Percentiles rank a stretch among this genome's conserved stretches.
Conservation (phyloP, 2,329 filamentous ascomycete species). For the Exophiala sideris region DNA sequence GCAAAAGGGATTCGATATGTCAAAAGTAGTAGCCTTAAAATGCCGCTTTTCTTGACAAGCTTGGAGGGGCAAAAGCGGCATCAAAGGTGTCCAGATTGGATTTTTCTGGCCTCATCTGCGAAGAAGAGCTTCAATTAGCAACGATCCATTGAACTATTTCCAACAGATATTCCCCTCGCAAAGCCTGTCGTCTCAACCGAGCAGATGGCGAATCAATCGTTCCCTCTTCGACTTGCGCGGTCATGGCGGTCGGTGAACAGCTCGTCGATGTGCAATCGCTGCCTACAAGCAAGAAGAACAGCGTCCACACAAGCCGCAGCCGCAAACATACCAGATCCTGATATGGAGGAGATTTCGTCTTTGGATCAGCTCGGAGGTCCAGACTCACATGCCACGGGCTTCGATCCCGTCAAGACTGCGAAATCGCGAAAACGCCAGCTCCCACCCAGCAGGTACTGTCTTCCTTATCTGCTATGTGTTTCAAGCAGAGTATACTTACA, state of each 20-base stretch:
- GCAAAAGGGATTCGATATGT: too few relatives aligned
- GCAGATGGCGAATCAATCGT: conserved; percentile 9
- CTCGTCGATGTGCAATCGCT: conserved; percentile 19
- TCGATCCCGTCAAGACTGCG: conserved; percentile 49
- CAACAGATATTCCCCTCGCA: too few relatives aligned
- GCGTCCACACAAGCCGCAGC: conserved; percentile 40
- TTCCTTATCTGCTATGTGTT: neutral
- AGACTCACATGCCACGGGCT: conserved; percentile 30
- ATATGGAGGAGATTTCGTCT: conserved; percentile 23
- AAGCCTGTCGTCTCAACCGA: too few relatives aligned
- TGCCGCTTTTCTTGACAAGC: too few relatives aligned
- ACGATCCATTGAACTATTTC: too few relatives aligned
- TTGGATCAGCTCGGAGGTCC: conserved; percentile 6
- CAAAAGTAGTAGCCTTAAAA: too few relatives aligned
- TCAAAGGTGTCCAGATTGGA: too few relatives aligned
- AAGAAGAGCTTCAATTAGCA: too few relatives aligned
- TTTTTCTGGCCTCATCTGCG: too few relatives aligned
- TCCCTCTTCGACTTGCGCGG: conserved; percentile 12
- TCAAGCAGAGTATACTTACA: neutral
- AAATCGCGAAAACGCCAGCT: conserved; percentile 37
- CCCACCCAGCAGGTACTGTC: conserved; percentile 40
- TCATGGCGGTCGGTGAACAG: conserved; percentile 14
- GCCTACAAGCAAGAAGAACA: conserved; percentile 41
- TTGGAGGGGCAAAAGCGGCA: too few relatives aligned
- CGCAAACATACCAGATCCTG: conserved; percentile 5